These are phyloP conservation scores for Hanseniaspora pseudoguilliermondii DNA, from an alignment of 805 yeast species.

Conservation along the genomic window DNA sequence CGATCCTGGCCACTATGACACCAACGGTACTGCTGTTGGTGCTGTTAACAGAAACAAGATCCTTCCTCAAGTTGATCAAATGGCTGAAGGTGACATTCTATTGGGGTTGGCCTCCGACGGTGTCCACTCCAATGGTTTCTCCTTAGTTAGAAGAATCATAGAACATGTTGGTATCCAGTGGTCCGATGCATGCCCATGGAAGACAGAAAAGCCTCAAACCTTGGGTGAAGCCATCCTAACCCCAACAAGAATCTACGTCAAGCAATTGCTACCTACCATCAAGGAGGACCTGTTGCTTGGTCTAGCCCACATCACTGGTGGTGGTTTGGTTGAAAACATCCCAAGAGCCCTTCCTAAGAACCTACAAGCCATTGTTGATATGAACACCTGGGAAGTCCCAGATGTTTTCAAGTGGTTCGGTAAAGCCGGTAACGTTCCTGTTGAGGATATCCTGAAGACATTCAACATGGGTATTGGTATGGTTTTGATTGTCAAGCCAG, in stretches of 20 bases:
- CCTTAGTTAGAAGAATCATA: constrained; percentile 83
- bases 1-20: constrained; percentile 88
- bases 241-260: constrained; percentile 92
- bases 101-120: constrained; percentile 87
- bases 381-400: constrained; percentile 70
- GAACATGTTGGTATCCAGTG: constrained; percentile 63
- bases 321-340: constrained; percentile 90
- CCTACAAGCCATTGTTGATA: constrained; percentile 71
- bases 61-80: constrained; percentile 54
- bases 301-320: constrained; percentile 95
- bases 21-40: constrained; percentile 97
- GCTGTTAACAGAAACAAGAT: constrained; percentile 70
- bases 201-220: constrained; percentile 36
- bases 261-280: constrained; percentile 67
- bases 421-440: constrained; percentile 78
- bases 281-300: constrained; percentile 62
- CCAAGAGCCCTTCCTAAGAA: constrained; percentile 84
- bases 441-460: constrained; percentile 72
- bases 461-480: constrained; percentile 94
- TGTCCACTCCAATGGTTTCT: constrained; percentile 91
- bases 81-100: constrained; percentile 69
- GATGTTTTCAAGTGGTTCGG: constrained; percentile 91
- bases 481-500: constrained; percentile 70
- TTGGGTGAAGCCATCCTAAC: constrained; percentile 76
- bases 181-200: constrained; percentile 79